These are phyloP conservation scores for Aspergillus ibericus DNA, from an alignment of 2,329 filamentous ascomycete genomes.

Conservation along the genomic window DNA sequence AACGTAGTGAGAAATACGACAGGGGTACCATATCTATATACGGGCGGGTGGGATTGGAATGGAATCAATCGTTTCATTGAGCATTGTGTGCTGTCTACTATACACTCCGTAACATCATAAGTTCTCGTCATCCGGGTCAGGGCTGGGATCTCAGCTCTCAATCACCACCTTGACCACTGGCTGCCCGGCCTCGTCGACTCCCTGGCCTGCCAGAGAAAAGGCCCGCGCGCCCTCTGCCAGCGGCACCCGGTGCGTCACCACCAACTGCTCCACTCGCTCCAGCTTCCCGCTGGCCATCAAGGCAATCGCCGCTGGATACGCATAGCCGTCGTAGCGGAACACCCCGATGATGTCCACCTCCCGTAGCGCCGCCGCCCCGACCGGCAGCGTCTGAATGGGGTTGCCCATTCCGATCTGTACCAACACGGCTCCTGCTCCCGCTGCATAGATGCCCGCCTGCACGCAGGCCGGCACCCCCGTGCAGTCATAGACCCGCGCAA, in stretches of 20 bases:
- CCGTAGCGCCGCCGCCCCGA: slow-evolving; percentile 55
- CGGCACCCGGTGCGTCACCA: slow-evolving; percentile 55
- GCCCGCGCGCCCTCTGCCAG: slow-evolving; percentile 52
- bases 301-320: slow-evolving; percentile 56
- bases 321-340: slow-evolving; percentile 55
- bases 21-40: no score
- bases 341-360: slow-evolving; percentile 60
- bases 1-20: no score
- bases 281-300: slow-evolving; percentile 53
- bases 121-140: no score
- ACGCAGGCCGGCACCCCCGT: slow-evolving; percentile 48
- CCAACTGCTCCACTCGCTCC: slow-evolving; percentile 49
- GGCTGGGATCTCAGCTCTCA: slow-evolving; percentile 21
- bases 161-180: slow-evolving; percentile 57
- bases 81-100: no score
- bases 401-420: slow-evolving; percentile 60
- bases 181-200: slow-evolving; percentile 52
- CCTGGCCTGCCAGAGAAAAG: slow-evolving; percentile 53
- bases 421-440: slow-evolving; percentile 51
- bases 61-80: no score
- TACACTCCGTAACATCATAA: no score
- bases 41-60: no score
- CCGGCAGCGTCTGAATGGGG: slow-evolving; percentile 54
- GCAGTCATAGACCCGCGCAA: slow-evolving; percentile 48
- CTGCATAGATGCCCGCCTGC: slow-evolving; percentile 47